Percentiles rank a stretch among this genome's conserved stretches.
Conservation (phyloP, 441 rosid genomes). For the Populus hybrid region DNA sequence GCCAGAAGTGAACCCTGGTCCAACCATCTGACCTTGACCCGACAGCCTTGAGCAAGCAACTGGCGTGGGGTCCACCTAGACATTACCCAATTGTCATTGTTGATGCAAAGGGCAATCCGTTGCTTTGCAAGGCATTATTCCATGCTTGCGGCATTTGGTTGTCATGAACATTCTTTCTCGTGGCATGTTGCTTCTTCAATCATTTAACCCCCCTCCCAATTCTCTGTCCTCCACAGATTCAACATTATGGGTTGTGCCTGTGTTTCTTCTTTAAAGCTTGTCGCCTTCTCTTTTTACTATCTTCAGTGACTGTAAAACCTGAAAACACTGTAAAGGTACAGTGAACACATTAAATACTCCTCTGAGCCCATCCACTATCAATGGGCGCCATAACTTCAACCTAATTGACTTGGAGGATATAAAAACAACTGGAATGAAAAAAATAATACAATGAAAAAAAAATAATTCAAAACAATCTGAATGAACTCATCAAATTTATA, state of each 20-base stretch:
- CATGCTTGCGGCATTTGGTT: conserved; percentile 3
- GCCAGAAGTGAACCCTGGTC: no score
- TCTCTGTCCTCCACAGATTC: not conserved
- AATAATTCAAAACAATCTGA: accelerated
- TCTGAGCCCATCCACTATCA: not conserved
- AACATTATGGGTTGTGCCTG: conserved; percentile 7
- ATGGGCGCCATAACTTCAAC: conserved; percentile 5
- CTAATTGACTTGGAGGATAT: no score
- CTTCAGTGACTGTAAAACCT: conserved; percentile 15
- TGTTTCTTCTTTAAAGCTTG: not conserved
- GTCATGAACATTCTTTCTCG: not conserved
- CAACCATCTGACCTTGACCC: no score
- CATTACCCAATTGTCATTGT: not conserved
- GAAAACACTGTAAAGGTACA: not conserved
- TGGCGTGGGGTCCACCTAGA: not conserved
- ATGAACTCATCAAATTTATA: no score
- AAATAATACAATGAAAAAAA: no score
- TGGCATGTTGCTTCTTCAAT: conserved; percentile 34
- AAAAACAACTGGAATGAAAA: no score
- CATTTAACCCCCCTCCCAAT: conserved; percentile 16
- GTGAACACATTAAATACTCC: not conserved
- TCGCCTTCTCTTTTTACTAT: conserved; percentile 12
- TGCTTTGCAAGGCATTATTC: not conserved
- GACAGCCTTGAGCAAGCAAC: no score
- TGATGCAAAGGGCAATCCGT: conserved; percentile 1